Base-by-base conservation (phyloP, 129 eudicot genomes). In the Ambrosia artemisiifolia region DNA sequence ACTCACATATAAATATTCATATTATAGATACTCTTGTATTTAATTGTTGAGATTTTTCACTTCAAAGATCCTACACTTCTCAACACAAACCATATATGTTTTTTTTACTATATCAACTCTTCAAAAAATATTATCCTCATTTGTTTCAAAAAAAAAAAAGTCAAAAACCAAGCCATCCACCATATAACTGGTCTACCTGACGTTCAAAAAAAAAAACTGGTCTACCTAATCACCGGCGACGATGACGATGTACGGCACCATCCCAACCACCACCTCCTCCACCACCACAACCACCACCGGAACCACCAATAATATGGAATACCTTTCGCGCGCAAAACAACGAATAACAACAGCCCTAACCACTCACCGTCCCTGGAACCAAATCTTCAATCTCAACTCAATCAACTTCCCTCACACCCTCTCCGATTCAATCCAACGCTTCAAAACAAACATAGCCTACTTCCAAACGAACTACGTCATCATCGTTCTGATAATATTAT, bases 381-480 rank as follows among this genome's bases (percentile, higher is more conserved):
- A 72, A 28, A 32, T 88, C 70, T 18, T 85, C 76, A 18, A 73
- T 46, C 60, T 60, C 35, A 20, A 24, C 28, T 24, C 28, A 24
- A 24, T 24, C 7, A 65, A 50, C 72, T 7, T 81, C 48, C 96
- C 89, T 5, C 74, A 72, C 14, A 4, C 59, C 47, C 1, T 86
- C 67, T 42, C 43, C 42, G 82, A 75, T n/a, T 66, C 82, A n/a
- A 11, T 75, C 47, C 48, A 32, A 12, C 87, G 96, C 2, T 42
- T 86, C 53, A 78, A 68, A 60, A 63, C 72, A 0, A 89, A 86
- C 85, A n/a, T 48, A 16, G 24, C 55, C 1, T 86, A 86, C 76
- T 89, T 86, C 83, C 96, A 75, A 7, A 79, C 70, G 73, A 89
- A 89, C 83, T 86, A 82, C 60, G 82, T 71, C 11, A 86, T 86